Percentiles rank a stretch among this genome's conserved stretches.
Conservation (phyloP, 495 filamentous ascomycete species). For the Poronia punctata region DNA sequence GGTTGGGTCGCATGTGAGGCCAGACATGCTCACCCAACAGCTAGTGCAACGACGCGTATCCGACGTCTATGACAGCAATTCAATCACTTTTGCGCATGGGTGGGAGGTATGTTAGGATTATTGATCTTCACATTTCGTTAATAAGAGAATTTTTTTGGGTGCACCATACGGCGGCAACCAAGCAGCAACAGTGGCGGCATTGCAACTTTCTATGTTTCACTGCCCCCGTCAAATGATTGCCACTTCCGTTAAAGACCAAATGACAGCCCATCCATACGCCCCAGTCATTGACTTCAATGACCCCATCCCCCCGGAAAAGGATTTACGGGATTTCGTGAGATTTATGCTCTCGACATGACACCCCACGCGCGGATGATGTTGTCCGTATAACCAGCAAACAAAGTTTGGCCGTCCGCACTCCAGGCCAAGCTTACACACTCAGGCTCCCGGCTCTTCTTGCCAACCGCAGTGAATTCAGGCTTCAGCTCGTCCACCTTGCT, state of each 20-base stretch:
- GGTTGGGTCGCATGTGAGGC: no score
- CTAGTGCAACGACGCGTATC: no score
- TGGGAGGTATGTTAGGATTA: neutral
- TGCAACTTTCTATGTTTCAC: slow-evolving; percentile 22
- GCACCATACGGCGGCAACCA: slow-evolving; percentile 20
- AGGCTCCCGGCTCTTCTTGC: slow-evolving; percentile 98
- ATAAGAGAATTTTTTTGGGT: slow-evolving; percentile 25
- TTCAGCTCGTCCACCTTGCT: slow-evolving; percentile 99
- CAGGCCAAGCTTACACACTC: slow-evolving; percentile 97
- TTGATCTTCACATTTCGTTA: slow-evolving; percentile 27
- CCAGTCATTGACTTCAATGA: slow-evolving; percentile 28
- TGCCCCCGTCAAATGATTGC: slow-evolving; percentile 22
- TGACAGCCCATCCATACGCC: slow-evolving; percentile 30
- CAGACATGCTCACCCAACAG: no score
- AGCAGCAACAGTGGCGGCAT: slow-evolving; percentile 18
- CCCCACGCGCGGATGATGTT: slow-evolving; percentile 99
- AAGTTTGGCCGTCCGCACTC: slow-evolving; percentile 95
- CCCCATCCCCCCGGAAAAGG: slow-evolving; percentile 19
- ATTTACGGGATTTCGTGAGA: no score
- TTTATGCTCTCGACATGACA: slow-evolving; percentile 72
- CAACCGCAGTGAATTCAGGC: slow-evolving; percentile 92
- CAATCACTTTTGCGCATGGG: neutral
- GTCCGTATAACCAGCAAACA: slow-evolving; percentile 99
- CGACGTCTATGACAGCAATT: no score
- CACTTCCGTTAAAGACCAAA: slow-evolving; percentile 31